Evolutionary conservation across 768 basidiomycete species (phyloP).

Genomic region (Naganishia friedmannii): DNA sequence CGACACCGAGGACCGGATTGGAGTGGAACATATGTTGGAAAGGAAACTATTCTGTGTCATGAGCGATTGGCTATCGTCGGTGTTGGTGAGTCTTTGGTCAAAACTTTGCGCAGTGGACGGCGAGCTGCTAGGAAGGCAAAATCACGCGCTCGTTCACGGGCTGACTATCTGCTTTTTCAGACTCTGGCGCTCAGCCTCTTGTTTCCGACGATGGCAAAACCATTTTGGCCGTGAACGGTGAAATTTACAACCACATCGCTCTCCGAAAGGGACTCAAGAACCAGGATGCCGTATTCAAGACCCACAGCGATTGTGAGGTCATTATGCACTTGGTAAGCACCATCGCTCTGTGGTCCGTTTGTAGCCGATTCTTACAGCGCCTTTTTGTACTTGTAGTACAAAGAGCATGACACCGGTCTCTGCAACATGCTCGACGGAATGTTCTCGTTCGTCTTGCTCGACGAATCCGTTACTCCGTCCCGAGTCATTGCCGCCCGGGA

Average conservation of each 20-base stretch:
- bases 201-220: conserved; percentile 77
- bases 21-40: conserved; percentile 90
- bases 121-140: conserved; percentile 5
- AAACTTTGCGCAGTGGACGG: no score
- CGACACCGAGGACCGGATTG: conserved; percentile 97
- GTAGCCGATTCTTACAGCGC: background rate
- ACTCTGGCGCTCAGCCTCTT: conserved; percentile 94
- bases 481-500: conserved; percentile 94
- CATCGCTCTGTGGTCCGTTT: background rate
- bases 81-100: conserved; percentile 63
- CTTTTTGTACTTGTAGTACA: conserved; percentile 62
- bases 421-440: conserved; percentile 88
- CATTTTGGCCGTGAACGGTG: conserved; percentile 90
- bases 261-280: conserved; percentile 66
- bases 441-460: conserved; percentile 96
- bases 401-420: conserved; percentile 70
- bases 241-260: conserved; percentile 94
- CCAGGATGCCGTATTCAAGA: conserved; percentile 76
- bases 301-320: conserved; percentile 96
- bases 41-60: conserved; percentile 78
- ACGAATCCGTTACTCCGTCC: conserved; percentile 83
- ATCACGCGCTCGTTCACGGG: background rate
- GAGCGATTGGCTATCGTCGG: conserved; percentile 97
- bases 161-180: conserved; percentile 57
- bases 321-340: conserved; percentile 79